phyloP scores from a whole-genome alignment of 148 eudicot species.

The Euryodendron excelsum region DNA sequence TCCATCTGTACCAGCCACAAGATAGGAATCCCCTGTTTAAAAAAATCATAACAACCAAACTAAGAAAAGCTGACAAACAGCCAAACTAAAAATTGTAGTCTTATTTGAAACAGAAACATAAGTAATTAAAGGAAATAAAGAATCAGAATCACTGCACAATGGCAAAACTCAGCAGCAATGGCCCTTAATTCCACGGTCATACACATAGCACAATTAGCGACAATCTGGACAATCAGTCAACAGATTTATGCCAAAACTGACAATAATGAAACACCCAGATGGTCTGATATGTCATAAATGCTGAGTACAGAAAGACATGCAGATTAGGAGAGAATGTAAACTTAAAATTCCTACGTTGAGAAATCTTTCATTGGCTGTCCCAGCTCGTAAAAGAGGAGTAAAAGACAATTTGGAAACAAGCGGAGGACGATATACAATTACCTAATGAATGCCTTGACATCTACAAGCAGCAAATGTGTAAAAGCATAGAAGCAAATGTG shows the following conservation, averaged over 20 bases:
- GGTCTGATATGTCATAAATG: neutral
- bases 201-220: neutral
- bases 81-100: neutral
- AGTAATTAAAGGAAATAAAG: neutral
- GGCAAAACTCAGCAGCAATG: neutral
- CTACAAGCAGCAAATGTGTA: neutral
- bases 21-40: constrained; percentile 77
- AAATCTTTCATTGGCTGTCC: neutral
- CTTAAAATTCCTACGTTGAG: neutral
- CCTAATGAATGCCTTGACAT: neutral
- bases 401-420: neutral
- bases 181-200: neutral
- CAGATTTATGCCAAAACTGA: neutral
- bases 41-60: neutral
- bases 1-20: constrained; percentile 98
- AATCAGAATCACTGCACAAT: neutral
- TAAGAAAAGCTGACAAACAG: neutral
- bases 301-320: neutral
- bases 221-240: neutral
- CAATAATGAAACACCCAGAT: neutral
- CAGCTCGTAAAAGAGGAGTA: neutral
- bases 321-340: neutral
- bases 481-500: neutral
- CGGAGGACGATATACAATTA: neutral
- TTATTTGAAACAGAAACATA: neutral